Conservation (phyloP, 2,329 filamentous ascomycete species). For the Calonectria hawksworthii region DNA sequence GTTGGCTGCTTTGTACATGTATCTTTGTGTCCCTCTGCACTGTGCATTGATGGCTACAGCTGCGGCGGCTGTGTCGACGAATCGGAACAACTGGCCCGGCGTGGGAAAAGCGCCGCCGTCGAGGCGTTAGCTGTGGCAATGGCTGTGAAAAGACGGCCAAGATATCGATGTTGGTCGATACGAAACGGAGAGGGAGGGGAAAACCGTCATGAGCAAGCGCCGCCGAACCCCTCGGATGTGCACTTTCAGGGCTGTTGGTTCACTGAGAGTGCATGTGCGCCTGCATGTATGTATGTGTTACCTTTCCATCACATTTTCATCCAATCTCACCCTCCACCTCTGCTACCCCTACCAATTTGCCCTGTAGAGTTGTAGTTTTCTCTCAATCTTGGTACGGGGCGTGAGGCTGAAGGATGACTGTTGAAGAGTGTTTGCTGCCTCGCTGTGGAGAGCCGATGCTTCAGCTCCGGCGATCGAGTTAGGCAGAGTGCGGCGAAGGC, state of each 20-base stretch:
- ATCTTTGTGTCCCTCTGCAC: background rate
- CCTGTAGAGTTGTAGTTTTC: background rate
- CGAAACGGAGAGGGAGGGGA: background rate
- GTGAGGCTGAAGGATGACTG: background rate
- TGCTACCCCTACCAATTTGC: background rate
- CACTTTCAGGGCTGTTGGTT: slow-evolving; percentile 3
- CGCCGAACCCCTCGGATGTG: background rate
- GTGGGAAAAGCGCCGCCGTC: background rate
- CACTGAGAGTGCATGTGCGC: background rate
- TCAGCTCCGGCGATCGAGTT: background rate
- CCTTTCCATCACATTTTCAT: background rate
- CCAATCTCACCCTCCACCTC: background rate
- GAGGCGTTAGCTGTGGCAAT: background rate
- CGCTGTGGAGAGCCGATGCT: background rate
- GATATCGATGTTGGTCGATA: background rate
- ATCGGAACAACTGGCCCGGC: background rate
- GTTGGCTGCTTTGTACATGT: background rate
- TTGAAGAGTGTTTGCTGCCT: background rate
- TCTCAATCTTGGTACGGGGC: background rate
- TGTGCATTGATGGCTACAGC: background rate
- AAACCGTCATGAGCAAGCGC: background rate
- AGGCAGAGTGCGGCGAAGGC: background rate
- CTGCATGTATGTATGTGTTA: background rate
- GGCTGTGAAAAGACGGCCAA: background rate
- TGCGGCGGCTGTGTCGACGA: background rate